Percentiles rank a stretch among this genome's conserved stretches.
Conservation (phyloP, 2,329 filamentous ascomycete species). For the Colletotrichum sidae region DNA sequence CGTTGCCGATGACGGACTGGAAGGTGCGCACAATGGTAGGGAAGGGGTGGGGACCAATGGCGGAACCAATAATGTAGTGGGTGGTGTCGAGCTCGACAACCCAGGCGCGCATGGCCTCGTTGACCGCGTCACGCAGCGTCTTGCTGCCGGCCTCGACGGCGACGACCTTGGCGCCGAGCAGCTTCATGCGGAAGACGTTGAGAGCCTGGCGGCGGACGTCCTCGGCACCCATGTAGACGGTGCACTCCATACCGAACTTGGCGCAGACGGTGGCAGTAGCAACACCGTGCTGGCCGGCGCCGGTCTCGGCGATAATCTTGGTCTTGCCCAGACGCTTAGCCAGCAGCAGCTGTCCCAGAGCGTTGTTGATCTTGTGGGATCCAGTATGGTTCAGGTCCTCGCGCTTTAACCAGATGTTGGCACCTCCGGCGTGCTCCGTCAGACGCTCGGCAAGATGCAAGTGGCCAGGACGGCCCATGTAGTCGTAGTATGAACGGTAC, state of each 20-base stretch:
- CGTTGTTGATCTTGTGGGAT: constrained; percentile 99
- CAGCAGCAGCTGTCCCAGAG: constrained; percentile 90
- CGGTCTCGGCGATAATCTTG: constrained; percentile 97
- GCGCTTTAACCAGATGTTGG: constrained; percentile 97
- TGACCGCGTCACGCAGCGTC: constrained; percentile 88
- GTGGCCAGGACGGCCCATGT: constrained; percentile 95
- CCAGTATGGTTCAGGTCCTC: constrained; percentile 98
- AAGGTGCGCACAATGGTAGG: constrained; percentile 97
- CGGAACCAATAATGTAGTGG: constrained; percentile 98
- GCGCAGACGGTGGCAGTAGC: constrained; percentile 97
- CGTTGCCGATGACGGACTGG: constrained; percentile 94
- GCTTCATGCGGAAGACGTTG: constrained; percentile 98
- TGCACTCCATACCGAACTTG: constrained; percentile 98
- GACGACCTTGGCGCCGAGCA: constrained; percentile 92
- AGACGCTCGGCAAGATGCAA: constrained; percentile 89
- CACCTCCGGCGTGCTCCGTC: constrained; percentile 89
- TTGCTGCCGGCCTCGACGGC: constrained; percentile 91
- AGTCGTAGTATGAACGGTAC: constrained; percentile 94
- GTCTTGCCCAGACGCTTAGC: constrained; percentile 91
- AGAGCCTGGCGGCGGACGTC: constrained; percentile 95
- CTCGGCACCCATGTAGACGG: constrained; percentile 98
- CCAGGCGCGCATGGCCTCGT: constrained; percentile 95
- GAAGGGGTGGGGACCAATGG: constrained; percentile 97
- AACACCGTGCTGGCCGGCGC: constrained; percentile 97
- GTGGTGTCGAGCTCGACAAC: constrained; percentile 92